Evolutionary conservation across 2,329 filamentous ascomycete genomes (phyloP).

Genomic region (Drechslerella dactyloides): DNA sequence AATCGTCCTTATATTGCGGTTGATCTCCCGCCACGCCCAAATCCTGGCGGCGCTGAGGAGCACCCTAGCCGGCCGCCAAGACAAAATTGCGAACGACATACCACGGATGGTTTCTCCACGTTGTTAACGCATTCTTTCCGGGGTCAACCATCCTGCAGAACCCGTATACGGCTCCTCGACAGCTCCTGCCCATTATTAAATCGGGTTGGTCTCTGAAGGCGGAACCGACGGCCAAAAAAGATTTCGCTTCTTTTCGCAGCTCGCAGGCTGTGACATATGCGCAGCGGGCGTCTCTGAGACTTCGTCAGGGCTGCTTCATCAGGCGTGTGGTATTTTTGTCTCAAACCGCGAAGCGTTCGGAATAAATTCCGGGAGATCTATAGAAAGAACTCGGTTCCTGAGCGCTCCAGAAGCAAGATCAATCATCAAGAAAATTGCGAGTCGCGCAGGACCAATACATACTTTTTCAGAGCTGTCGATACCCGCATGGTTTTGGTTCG

Average conservation of each 20-base stretch:
- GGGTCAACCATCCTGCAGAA: slow-evolving; percentile 29
- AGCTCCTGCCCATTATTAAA: slow-evolving; percentile 31
- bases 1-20: slow-evolving; percentile 35
- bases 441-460: slow-evolving; percentile 21
- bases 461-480: slow-evolving; percentile 40
- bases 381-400: slow-evolving; percentile 14
- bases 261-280: slow-evolving; percentile 22
- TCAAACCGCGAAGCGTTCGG: slow-evolving; percentile 42
- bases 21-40: slow-evolving; percentile 32
- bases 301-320: slow-evolving; percentile 21
- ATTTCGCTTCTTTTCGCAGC: slow-evolving; percentile 14
- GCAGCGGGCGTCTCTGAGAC: slow-evolving; percentile 21
- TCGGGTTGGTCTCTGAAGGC: slow-evolving; percentile 18
- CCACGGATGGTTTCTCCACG: slow-evolving; percentile 31
- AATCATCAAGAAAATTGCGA: slow-evolving; percentile 37
- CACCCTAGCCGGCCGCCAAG: slow-evolving; percentile 46
- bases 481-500: slow-evolving; percentile 49
- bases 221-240: slow-evolving; percentile 29
- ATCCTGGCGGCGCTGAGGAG: slow-evolving; percentile 11
- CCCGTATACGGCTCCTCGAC: slow-evolving; percentile 16
- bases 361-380: slow-evolving; percentile 42
- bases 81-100: slow-evolving; percentile 50
- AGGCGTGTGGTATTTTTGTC: slow-evolving; percentile 48
- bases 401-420: slow-evolving; percentile 35
- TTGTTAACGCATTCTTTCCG: slow-evolving; percentile 41